Percentiles rank a stretch among this genome's conserved stretches.
Evolutionary conservation across 2,329 filamentous ascomycete species (phyloP).

Genomic region (Calonectria naviculata): DNA sequence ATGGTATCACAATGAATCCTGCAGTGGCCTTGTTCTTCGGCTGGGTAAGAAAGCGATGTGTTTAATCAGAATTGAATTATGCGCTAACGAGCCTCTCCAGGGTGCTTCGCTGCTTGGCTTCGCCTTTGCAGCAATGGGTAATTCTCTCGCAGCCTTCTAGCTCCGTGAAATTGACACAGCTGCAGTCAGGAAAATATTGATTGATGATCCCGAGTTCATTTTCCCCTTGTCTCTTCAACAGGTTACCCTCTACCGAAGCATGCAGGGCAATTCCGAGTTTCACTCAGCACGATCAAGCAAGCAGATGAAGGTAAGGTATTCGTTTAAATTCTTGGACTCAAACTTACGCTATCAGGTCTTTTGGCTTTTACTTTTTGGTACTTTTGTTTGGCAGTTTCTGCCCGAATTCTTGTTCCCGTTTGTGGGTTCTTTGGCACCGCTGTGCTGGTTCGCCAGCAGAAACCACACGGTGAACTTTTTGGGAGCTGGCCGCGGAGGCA

Average conservation of each 20-base stretch:
- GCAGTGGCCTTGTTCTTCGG: slow-evolving; percentile 8
- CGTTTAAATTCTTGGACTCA: slow-evolving; percentile 57
- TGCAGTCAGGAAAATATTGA: not conserved
- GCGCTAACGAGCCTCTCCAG: not conserved
- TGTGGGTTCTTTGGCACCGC: slow-evolving; percentile 68
- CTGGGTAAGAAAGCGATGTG: not conserved
- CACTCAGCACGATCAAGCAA: slow-evolving; percentile 54
- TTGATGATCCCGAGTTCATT: slow-evolving; percentile 12
- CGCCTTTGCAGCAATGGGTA: slow-evolving; percentile 5
- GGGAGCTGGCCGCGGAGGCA: slow-evolving; percentile 69
- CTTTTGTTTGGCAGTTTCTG: slow-evolving; percentile 68
- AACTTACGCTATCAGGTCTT: slow-evolving; percentile 68
- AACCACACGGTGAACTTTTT: slow-evolving; percentile 70
- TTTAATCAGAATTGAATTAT: no score
- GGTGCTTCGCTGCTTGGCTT: slow-evolving; percentile 3
- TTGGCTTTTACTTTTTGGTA: slow-evolving; percentile 60
- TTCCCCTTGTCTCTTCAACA: slow-evolving; percentile 4
- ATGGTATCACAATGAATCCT: slow-evolving; percentile 9
- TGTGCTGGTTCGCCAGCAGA: slow-evolving; percentile 72
- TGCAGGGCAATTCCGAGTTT: not conserved
- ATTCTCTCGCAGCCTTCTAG: no score
- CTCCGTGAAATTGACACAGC: not conserved
- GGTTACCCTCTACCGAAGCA: slow-evolving; percentile 1
- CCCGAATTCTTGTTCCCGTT: slow-evolving; percentile 71
- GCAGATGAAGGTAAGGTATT: slow-evolving; percentile 60